These are phyloP conservation scores for Leccinum subfulvum DNA, from an alignment of 1,284 basidiomycete genomes.

Conservation along the genomic window DNA sequence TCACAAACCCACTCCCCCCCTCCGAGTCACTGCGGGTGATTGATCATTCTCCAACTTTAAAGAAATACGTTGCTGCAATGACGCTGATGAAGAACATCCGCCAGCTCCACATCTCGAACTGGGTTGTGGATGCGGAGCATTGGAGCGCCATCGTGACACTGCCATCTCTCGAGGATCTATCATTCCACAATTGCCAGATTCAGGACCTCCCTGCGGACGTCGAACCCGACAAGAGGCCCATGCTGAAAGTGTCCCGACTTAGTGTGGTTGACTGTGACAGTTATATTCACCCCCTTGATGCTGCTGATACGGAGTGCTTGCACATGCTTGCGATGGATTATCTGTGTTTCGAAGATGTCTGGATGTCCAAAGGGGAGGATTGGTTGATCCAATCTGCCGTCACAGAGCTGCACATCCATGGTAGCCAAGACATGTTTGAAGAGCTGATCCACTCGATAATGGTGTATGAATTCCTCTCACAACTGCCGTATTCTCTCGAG, in stretches of 20 bases:
- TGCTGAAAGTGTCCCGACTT: background rate
- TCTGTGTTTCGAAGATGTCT: background rate
- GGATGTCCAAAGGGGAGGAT: too few relatives aligned
- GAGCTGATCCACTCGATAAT: background rate
- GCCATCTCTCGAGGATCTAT: background rate
- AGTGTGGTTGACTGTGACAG: background rate
- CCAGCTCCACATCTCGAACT: background rate
- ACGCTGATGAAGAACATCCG: background rate
- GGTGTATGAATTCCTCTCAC: background rate
- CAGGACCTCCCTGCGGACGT: background rate
- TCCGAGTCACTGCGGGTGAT: too few relatives aligned
- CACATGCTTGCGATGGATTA: background rate
- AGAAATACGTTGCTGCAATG: background rate
- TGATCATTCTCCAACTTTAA: background rate
- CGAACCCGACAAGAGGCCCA: background rate
- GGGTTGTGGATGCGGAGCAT: background rate
- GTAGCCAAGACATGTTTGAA: background rate
- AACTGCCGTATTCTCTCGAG: background rate
- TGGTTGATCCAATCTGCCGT: background rate
- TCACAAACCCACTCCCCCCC: background rate
- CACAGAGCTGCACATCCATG: background rate
- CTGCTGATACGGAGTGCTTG: background rate
- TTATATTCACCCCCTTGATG: background rate
- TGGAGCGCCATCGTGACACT: background rate
- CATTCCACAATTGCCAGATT: background rate